Evolutionary conservation across 2,329 filamentous ascomycete genomes (phyloP).

Genomic region (Clonostachys solani): DNA sequence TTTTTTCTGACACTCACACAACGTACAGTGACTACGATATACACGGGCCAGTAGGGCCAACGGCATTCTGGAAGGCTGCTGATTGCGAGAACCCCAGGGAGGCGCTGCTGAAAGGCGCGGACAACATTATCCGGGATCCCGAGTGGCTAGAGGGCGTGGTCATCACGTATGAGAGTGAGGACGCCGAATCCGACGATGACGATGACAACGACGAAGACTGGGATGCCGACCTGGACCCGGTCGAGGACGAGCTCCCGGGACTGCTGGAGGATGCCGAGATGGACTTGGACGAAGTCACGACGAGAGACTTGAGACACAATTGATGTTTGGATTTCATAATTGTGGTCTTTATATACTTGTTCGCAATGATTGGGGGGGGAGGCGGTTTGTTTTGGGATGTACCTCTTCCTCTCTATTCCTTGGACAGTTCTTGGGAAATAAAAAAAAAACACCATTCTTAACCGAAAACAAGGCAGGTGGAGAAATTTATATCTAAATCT

Average conservation of each 20-base stretch:
- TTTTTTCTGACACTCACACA: slow-evolving; percentile 2
- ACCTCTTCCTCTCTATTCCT: too few species aligned
- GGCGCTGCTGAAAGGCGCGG: slow-evolving; percentile 5
- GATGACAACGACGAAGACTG: slow-evolving; percentile 20
- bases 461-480: too few species aligned
- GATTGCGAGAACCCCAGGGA: slow-evolving; percentile 1
- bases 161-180: slow-evolving; percentile 1
- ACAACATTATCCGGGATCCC: slow-evolving; percentile 5
- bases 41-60: slow-evolving; percentile 69
- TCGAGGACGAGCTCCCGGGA: slow-evolving; percentile 14
- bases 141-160: background rate
- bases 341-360: background rate
- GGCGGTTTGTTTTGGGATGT: too few species aligned
- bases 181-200: slow-evolving; percentile 5
- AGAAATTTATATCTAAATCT: slow-evolving; percentile 6
- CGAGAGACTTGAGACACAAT: too few species aligned
- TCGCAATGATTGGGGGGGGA: too few species aligned
- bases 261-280: slow-evolving; percentile 14
- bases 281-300: slow-evolving; percentile 9
- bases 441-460: too few species aligned
- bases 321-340: background rate
- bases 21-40: slow-evolving; percentile 54
- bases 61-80: slow-evolving; percentile 70
- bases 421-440: too few species aligned
- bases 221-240: slow-evolving; percentile 11